Evolutionary conservation across 192 early-diverging fungal species (phyloP).

Genomic region (Coemansia sp.): DNA sequence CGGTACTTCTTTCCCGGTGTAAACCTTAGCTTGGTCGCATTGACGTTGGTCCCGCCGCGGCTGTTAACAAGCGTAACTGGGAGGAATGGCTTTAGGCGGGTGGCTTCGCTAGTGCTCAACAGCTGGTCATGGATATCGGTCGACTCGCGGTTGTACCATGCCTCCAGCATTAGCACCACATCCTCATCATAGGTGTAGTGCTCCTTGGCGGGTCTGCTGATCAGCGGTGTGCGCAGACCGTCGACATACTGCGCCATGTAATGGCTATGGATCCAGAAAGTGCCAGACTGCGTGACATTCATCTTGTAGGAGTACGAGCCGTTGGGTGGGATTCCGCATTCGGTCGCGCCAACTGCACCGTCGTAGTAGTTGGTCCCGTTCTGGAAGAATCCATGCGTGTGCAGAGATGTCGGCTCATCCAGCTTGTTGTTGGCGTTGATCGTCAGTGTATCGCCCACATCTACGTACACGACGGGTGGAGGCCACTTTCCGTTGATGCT

Average conservation of each 20-base stretch:
- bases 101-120: slow-evolving; percentile 55
- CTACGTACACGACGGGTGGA: slow-evolving; percentile 52
- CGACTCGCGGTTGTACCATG: slow-evolving; percentile 72
- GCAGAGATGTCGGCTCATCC: slow-evolving; percentile 66
- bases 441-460: slow-evolving; percentile 30
- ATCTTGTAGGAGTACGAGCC: slow-evolving; percentile 69
- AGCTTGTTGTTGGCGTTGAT: slow-evolving; percentile 60
- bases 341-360: slow-evolving; percentile 67
- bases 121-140: slow-evolving; percentile 58
- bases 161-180: slow-evolving; percentile 65
- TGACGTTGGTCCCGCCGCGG: slow-evolving; percentile 59
- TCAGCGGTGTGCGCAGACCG: slow-evolving; percentile 75
- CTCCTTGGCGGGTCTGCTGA: slow-evolving; percentile 62
- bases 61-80: slow-evolving; percentile 61
- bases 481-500: slow-evolving; percentile 70
- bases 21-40: slow-evolving; percentile 61
- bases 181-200: slow-evolving; percentile 74
- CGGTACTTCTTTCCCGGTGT: slow-evolving; percentile 81
- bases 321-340: slow-evolving; percentile 75
- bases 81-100: slow-evolving; percentile 30
- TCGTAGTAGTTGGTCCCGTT: slow-evolving; percentile 73
- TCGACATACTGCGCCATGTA: slow-evolving; percentile 76
- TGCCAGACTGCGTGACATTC: slow-evolving; percentile 70
- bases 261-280: slow-evolving; percentile 87
- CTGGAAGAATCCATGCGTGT: slow-evolving; percentile 82